Percentiles rank a stretch among this genome's conserved stretches.
These are phyloP conservation scores for Coemansia sp. DNA, from an alignment of 192 early-diverging fungal genomes.

Conservation along the genomic window DNA sequence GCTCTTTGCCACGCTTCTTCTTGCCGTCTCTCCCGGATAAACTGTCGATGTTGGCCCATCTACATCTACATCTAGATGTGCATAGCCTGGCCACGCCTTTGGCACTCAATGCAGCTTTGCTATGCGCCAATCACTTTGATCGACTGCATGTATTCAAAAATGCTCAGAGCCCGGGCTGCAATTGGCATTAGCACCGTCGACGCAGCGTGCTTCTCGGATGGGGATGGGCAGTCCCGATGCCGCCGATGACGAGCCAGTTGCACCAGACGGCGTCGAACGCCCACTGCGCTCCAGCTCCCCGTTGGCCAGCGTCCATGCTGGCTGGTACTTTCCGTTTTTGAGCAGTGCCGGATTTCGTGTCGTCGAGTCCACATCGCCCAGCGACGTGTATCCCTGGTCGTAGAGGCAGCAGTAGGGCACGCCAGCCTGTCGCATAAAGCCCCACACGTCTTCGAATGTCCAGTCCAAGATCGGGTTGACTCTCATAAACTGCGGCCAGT, in stretches of 20 bases:
- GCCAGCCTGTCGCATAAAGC: constrained; percentile 59
- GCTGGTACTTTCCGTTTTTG: constrained; percentile 43
- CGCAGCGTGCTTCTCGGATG: constrained; percentile 58
- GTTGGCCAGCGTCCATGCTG: constrained; percentile 28
- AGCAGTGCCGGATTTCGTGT: constrained; percentile 76
- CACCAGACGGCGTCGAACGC: constrained; percentile 26
- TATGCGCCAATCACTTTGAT: neutral
- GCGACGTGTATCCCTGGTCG: constrained; percentile 89
- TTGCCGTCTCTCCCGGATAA: neutral
- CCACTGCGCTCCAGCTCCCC: constrained; percentile 46
- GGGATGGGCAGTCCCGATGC: constrained; percentile 64
- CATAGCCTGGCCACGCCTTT: neutral
- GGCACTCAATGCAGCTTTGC: neutral
- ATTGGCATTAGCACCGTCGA: constrained; percentile 41
- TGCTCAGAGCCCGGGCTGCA: neutral
- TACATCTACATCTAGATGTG: neutral
- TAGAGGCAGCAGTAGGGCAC: constrained; percentile 88
- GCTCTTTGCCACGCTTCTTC: neutral
- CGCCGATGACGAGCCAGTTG: constrained; percentile 11
- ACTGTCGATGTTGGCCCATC: neutral
- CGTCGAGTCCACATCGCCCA: constrained; percentile 83
- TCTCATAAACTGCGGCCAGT: constrained; percentile 89
- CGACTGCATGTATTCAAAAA: neutral
- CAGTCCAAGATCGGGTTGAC: constrained; percentile 92
- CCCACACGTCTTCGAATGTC: constrained; percentile 84